Percentiles rank a stretch among this genome's conserved stretches.
These are phyloP conservation scores for Luvunga scandens DNA, from an alignment of 345 rosid genomes.

Conservation along the genomic window DNA sequence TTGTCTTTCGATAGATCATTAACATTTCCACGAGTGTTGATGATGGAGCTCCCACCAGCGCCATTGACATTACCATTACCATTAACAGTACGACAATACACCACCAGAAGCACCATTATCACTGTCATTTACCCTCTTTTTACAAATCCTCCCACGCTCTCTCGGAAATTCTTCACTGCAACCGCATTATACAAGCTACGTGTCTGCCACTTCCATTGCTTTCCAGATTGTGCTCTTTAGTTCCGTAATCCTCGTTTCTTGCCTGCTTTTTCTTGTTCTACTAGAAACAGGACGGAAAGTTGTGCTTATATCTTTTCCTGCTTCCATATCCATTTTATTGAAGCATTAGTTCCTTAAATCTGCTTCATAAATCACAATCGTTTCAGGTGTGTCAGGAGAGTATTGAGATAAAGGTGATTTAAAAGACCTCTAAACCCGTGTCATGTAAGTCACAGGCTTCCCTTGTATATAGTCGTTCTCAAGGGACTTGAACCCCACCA, in stretches of 20 bases:
- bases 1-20: constrained; percentile 38
- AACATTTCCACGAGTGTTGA: constrained; percentile 52
- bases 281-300: constrained; percentile 26
- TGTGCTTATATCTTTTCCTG: constrained; percentile 23
- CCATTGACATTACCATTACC: constrained; percentile 28
- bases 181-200: constrained; percentile 38
- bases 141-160: constrained; percentile 11
- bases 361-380: constrained; percentile 22
- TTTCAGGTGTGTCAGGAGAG: constrained; percentile 32
- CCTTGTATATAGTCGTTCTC: constrained; percentile 45
- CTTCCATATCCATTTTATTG: constrained; percentile 29
- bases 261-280: constrained; percentile 36
- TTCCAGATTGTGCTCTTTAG: constrained; percentile 17
- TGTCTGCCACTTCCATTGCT: constrained; percentile 69
- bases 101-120: constrained; percentile 36
- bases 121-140: constrained; percentile 24
- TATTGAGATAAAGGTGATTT: constrained; percentile 32
- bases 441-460: constrained; percentile 37
- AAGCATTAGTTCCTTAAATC: constrained; percentile 37
- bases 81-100: constrained; percentile 10
- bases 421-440: constrained; percentile 50
- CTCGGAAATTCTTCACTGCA: constrained; percentile 28
- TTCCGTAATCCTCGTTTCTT: constrained; percentile 21
- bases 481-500: constrained; percentile 23
- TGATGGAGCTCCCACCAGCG: constrained; percentile 57